These are phyloP conservation scores for Pythium folliculosum DNA, from an alignment of 352 stramenopile genomes.

Conservation along the genomic window DNA sequence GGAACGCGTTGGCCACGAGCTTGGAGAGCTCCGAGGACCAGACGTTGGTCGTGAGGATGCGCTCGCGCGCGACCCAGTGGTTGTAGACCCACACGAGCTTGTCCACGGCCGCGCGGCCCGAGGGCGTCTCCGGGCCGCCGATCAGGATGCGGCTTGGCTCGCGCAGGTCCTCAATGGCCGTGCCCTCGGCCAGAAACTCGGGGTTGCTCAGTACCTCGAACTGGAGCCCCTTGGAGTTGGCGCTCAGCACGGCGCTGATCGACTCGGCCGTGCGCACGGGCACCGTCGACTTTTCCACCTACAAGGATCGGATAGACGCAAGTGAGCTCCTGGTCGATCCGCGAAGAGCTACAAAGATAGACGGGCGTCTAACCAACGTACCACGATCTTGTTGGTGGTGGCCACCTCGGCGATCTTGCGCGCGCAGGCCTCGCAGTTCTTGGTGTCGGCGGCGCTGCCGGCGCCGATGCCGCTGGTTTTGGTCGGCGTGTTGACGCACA, in stretches of 20 bases:
- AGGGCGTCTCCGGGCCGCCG: slow-evolving; percentile 93
- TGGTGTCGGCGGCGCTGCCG: slow-evolving; percentile 97
- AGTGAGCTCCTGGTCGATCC: neutral
- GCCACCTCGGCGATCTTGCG: slow-evolving; percentile 97
- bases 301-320: neutral
- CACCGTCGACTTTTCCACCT: slow-evolving; percentile 99
- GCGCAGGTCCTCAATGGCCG: slow-evolving; percentile 96
- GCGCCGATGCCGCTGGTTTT: slow-evolving; percentile 97
- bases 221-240: slow-evolving; percentile 92
- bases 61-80: slow-evolving; percentile 95
- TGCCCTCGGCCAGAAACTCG: slow-evolving; percentile 99
- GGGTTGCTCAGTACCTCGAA: slow-evolving; percentile 99
- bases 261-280: slow-evolving; percentile 98
- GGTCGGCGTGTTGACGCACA: slow-evolving; percentile 99
- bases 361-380: slow-evolving; percentile 17
- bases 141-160: slow-evolving; percentile 97
- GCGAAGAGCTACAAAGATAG: neutral
- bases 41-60: slow-evolving; percentile 98
- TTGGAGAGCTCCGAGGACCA: slow-evolving; percentile 99
- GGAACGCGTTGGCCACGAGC: slow-evolving; percentile 99
- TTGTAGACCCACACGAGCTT: slow-evolving; percentile 96
- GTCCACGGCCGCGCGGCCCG: slow-evolving; percentile 87
- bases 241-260: slow-evolving; percentile 94
- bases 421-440: slow-evolving; percentile 98
- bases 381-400: slow-evolving; percentile 95